These are phyloP conservation scores for Rhizodiscina lignyota DNA, from an alignment of 495 filamentous ascomycete species.

Conservation along the genomic window DNA sequence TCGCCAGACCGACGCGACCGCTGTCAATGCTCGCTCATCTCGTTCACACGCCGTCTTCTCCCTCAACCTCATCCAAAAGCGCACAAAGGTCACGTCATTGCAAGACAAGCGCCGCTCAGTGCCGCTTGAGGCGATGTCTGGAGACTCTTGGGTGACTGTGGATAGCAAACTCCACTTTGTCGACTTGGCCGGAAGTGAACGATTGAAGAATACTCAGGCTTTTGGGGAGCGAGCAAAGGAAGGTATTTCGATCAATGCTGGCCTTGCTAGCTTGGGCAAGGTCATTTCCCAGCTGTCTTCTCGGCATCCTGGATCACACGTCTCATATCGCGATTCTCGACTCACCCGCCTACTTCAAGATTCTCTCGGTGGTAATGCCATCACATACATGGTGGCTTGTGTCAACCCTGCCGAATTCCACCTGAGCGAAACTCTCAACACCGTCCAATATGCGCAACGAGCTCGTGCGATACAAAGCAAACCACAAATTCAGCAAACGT, in stretches of 20 bases:
- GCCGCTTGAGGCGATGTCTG: conserved; percentile 65
- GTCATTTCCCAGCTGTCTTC: conserved; percentile 97
- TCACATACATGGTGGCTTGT: conserved; percentile 99
- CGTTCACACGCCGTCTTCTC: conserved; percentile 97
- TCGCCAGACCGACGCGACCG: conserved; percentile 95
- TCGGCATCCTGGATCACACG: conserved; percentile 70
- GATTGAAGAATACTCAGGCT: conserved; percentile 91
- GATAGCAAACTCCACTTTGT: conserved; percentile 99
- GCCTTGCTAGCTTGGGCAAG: conserved; percentile 87
- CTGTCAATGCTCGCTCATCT: conserved; percentile 97
- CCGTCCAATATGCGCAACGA: conserved; percentile 90
- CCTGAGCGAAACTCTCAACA: conserved; percentile 93
- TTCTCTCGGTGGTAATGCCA: conserved; percentile 93
- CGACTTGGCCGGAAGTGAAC: conserved; percentile 92
- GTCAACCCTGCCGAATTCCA: conserved; percentile 96
- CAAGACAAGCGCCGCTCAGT: conserved; percentile 81
- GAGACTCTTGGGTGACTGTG: conserved; percentile 62
- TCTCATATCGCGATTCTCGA: conserved; percentile 95
- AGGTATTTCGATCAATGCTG: conserved; percentile 96
- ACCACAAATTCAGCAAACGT: conserved; percentile 79
- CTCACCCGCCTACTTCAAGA: conserved; percentile 93
- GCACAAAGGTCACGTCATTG: conserved; percentile 38
- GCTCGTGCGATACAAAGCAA: conserved; percentile 96
- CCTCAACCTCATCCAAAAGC: conserved; percentile 81
- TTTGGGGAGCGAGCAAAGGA: conserved; percentile 91